A percentile compares a stretch with the other conserved stretches of the same genome.
Evolutionary conservation across 83 land plant genomes (phyloP).

Genomic region (Picea engelmannii): DNA sequence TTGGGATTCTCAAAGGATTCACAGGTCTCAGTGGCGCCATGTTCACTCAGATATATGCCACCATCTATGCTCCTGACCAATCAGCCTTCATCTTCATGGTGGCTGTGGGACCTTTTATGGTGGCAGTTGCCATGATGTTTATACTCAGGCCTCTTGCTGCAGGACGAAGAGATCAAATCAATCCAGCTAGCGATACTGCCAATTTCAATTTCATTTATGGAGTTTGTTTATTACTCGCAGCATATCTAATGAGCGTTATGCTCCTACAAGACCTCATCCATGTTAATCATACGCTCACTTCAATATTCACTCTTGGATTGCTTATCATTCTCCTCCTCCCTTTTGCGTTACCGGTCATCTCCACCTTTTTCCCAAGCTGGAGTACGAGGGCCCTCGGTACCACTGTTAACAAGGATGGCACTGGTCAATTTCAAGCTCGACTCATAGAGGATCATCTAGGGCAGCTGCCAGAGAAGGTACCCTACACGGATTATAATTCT

Average conservation of each 20-base stretch:
- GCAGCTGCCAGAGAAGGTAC: background rate
- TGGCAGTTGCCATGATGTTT: slow-evolving; percentile 75
- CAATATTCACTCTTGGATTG: slow-evolving; percentile 26
- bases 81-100: too few relatives aligned
- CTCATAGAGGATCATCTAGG: background rate
- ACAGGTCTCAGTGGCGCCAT: too few relatives aligned
- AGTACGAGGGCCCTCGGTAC: background rate
- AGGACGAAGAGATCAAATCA: too few relatives aligned
- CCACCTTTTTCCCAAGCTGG: background rate
- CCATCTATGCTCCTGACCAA: too few relatives aligned
- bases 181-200: too few relatives aligned
- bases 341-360: slow-evolving; percentile 22
- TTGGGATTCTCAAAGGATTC: too few relatives aligned
- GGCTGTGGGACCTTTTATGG: slow-evolving; percentile 69
- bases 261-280: slow-evolving; percentile 66
- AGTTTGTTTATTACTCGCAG: slow-evolving; percentile 76
- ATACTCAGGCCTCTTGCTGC: slow-evolving; percentile 61
- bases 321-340: slow-evolving; percentile 30
- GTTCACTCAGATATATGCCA: too few relatives aligned
- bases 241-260: slow-evolving; percentile 88
- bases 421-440: background rate
- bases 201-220: slow-evolving; percentile 78
- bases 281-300: slow-evolving; percentile 5
- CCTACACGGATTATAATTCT: too few relatives aligned
- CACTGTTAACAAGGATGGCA: too few relatives aligned